Base-by-base conservation (phyloP, 1,139 yeast genomes). In the Taphrina populina region DNA sequence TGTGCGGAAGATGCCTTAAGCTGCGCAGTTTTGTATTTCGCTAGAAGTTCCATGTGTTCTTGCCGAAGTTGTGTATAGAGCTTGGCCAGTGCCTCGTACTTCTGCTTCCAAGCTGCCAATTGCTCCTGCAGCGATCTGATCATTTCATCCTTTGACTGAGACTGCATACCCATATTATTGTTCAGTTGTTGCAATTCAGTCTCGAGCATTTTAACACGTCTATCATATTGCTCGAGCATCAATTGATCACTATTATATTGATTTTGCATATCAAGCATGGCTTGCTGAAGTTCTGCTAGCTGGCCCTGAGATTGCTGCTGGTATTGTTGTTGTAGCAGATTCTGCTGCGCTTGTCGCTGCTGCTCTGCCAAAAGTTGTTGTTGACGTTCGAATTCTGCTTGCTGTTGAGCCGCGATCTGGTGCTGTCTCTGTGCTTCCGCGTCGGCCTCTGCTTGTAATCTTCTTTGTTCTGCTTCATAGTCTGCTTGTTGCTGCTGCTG, bases 1-100 rank as follows among this genome's bases (percentile, higher is more conserved):
- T 88, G 95, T 6, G 96, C 96, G 60, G 95, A 84, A 26, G 90
- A 84, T 6, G 94, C 95, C 69, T 86, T 87, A 64, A 88, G 88
- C 70, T 88, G 95, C 57, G 84, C 78, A 63, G 84, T 84, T 68
- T 90, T 90, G 66, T 84, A 84, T 66, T 84, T 84, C 47, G 86
- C 77, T 64, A 90, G 76, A 61, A 88, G 72, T 61, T 83, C 86
- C 66, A 90, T 76, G 69, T 90, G 96, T 69, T 90, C 96, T 70
- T 87, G 95, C 65, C 96, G 84, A 63, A 90, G 76, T 69, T 88
- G 96, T 1, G 95, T 84, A 67, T 90, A 90, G 60, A 90, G 75
- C 66, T 88, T 87, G 3, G 96, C 96, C 63, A 90, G 76, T 0
- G 95, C 80, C 66, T 88, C 96, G 69, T 90, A 90, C 70, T 90